phyloP scores from a whole-genome alignment of 2,329 filamentous ascomycete genomes.

The Fusarium clavum region DNA sequence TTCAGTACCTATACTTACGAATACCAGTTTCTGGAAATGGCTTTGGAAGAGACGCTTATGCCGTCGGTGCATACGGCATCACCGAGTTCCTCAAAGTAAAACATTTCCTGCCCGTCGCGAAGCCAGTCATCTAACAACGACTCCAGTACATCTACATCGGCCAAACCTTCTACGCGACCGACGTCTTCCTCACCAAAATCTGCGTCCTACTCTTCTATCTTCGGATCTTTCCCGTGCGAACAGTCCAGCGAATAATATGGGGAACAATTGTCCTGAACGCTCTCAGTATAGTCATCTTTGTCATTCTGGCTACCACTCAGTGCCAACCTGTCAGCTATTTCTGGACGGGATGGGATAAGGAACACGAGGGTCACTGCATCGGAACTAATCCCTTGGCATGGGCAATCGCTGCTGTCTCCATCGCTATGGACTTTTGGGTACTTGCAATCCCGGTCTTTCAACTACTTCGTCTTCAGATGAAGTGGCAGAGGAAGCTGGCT shows the following conservation, averaged over 20 bases:
- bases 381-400: constrained; percentile 15
- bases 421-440: constrained; percentile 10
- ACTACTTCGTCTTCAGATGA: background rate
- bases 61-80: constrained; percentile 4
- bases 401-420: constrained; percentile 11
- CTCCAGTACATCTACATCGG: constrained; percentile 13
- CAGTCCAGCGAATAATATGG: constrained; percentile 11
- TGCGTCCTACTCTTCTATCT: constrained; percentile 30
- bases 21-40: constrained; percentile 11
- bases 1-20: background rate
- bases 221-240: constrained; percentile 13
- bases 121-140: background rate
- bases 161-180: constrained; percentile 18
- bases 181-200: constrained; percentile 24
- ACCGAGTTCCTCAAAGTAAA: constrained; percentile 1
- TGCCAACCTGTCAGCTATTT: constrained; percentile 20
- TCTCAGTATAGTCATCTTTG: constrained; percentile 5
- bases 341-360: constrained; percentile 21
- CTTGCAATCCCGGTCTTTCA: constrained; percentile 5
- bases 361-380: constrained; percentile 12
- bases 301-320: background rate
- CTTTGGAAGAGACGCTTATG: constrained; percentile 8
- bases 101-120: rapidly evolving
- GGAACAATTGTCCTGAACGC: background rate
- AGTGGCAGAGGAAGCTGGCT: constrained; percentile 18